Base-by-base conservation (phyloP, 306 rosid genomes). In the Elaeagnus macrophylla region DNA sequence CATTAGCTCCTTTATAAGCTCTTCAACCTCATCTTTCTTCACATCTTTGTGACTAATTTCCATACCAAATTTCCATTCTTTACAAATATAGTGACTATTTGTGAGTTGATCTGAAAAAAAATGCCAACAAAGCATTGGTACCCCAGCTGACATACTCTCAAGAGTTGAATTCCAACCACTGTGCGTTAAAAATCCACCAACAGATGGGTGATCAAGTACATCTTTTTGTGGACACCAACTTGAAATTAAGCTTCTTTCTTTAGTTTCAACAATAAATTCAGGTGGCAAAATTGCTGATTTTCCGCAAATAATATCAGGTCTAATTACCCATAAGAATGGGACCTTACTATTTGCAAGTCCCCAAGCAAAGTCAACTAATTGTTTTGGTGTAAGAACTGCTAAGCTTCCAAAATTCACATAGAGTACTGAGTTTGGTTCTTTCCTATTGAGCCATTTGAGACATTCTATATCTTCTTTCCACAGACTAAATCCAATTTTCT, bases 91-190 rank as follows among this genome's bases (percentile, higher is more conserved):
- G 5, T 3, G 6, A 36, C 63, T 44, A 6, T 58, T 45, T 6
- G 52, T 58, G 8, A 8, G 44, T 3, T 58, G 63, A 8, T 60
- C 65, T 1, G 12, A 46, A 7, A 11, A 48, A 12, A 48, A 48
- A 10, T 54, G 56, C 65, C 65, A 48, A 48, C 65, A 60, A 2
- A 60, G 54, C 65, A 60, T 60, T 17, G 65, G 65, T 12, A 60
- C 65, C 37, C 65, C 65, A 2, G 65, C 45, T 0, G 38, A 25
- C 1, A 60, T 1, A 5, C 54, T 57, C 51, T 57, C 61, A 12
- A 42, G 4, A 0, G 37, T 42, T 8, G 61, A 56, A 42, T 13
- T 13, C 46, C 64, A 59, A 4, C 64, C 64, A 17, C 45, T 19
- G 35, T 47, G 64, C 1, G 43, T 47, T 5, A 59, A 36, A 13